phyloP scores from a whole-genome alignment of 1,284 basidiomycete species.

The Ceraceosorus guamensis region DNA sequence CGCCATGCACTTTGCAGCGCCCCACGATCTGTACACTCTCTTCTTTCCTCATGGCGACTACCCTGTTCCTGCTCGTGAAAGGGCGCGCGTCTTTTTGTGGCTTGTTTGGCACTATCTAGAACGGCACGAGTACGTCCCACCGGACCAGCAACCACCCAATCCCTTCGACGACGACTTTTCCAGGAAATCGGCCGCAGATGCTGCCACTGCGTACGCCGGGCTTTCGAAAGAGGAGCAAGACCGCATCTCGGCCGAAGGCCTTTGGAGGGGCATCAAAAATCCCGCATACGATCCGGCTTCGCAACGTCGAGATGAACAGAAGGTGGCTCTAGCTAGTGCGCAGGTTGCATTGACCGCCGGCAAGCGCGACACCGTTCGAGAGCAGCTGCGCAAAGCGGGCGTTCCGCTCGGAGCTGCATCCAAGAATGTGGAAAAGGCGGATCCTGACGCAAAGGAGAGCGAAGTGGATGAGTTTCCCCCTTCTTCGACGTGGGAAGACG shows the following conservation, averaged over 20 bases:
- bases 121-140: too few species aligned
- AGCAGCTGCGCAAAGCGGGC: slow-evolving; percentile 7
- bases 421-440: too few species aligned
- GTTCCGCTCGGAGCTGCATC: too few species aligned
- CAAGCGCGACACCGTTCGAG: too few species aligned
- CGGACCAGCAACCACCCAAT: slow-evolving; percentile 16
- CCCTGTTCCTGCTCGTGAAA: slow-evolving; percentile 30
- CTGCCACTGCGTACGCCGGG: slow-evolving; percentile 21
- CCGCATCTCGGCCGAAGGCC: slow-evolving; percentile 11
- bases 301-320: slow-evolving; percentile 33
- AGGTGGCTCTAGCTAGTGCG: slow-evolving; percentile 12
- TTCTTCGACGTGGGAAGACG: not conserved
- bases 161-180: slow-evolving; percentile 39
- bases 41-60: slow-evolving; percentile 41
- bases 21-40: slow-evolving; percentile 37
- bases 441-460: slow-evolving; percentile 15
- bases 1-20: slow-evolving; percentile 32
- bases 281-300: slow-evolving; percentile 29
- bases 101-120: slow-evolving; percentile 45
- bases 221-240: slow-evolving; percentile 21
- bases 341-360: slow-evolving; percentile 2
- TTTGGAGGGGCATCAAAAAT: slow-evolving; percentile 36
- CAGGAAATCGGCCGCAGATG: slow-evolving; percentile 14
- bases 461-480: slow-evolving; percentile 7
- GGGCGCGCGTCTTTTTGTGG: slow-evolving; percentile 43